Percentiles rank a stretch among this genome's conserved stretches.
These are phyloP conservation scores for Rusavskia elegans DNA, from an alignment of 495 filamentous ascomycete genomes.

Conservation along the genomic window DNA sequence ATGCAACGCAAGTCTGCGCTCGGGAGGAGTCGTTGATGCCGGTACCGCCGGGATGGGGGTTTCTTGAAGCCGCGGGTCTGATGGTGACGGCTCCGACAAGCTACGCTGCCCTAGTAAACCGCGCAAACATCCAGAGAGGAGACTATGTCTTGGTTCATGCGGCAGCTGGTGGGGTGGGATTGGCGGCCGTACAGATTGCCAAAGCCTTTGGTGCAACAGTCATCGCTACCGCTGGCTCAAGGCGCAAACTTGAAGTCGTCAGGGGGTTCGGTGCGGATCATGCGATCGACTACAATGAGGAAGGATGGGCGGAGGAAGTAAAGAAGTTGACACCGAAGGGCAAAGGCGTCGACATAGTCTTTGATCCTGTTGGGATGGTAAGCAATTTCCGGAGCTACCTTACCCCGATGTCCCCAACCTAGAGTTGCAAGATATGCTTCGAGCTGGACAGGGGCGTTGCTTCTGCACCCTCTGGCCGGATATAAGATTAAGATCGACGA, in stretches of 20 bases:
- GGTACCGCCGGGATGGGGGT: slow-evolving; percentile 66
- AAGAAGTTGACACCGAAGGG: slow-evolving; percentile 56
- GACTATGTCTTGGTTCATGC: slow-evolving; percentile 88
- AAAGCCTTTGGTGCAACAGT: slow-evolving; percentile 84
- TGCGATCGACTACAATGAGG: slow-evolving; percentile 53
- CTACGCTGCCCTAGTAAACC: slow-evolving; percentile 67
- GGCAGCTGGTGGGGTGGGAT: slow-evolving; percentile 79
- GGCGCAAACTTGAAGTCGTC: slow-evolving; percentile 65
- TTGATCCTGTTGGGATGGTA: slow-evolving; percentile 79
- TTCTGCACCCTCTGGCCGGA: too few species aligned
- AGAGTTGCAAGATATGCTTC: too few species aligned
- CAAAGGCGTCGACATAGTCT: slow-evolving; percentile 74
- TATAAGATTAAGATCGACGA: too few species aligned
- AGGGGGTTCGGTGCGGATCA: slow-evolving; percentile 70
- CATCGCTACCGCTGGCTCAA: slow-evolving; percentile 70
- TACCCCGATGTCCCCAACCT: not conserved
- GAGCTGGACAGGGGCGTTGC: too few species aligned
- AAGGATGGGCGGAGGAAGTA: slow-evolving; percentile 59
- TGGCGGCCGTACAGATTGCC: slow-evolving; percentile 85
- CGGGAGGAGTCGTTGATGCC: slow-evolving; percentile 51
- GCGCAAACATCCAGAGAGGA: slow-evolving; percentile 59
- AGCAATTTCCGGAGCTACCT: slow-evolving; percentile 56
- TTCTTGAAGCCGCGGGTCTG: slow-evolving; percentile 70
- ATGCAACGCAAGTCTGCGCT: slow-evolving; percentile 58
- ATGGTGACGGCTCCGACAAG: slow-evolving; percentile 86